Evolutionary conservation across 2,329 filamentous ascomycete genomes (phyloP).

Genomic region (Aspergillus udagawae): DNA sequence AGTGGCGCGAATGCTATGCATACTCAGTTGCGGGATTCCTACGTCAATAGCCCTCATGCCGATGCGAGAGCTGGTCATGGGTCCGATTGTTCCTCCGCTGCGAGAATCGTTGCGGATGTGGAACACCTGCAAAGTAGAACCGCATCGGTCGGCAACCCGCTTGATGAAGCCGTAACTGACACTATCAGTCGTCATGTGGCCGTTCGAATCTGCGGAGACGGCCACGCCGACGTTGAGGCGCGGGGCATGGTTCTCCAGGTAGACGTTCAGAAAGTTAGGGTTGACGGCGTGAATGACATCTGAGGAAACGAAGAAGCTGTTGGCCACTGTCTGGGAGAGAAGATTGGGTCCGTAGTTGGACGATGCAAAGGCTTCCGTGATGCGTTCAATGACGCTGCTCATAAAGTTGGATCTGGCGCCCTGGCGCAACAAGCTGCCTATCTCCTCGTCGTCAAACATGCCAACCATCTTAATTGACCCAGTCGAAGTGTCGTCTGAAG

Average conservation of each 20-base stretch:
- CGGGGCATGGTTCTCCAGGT: slow-evolving; percentile 81
- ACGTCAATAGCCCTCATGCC: slow-evolving; percentile 82
- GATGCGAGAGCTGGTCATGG: slow-evolving; percentile 75
- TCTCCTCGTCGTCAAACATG: slow-evolving; percentile 97
- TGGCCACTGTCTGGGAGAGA: slow-evolving; percentile 78
- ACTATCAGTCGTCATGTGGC: slow-evolving; percentile 92
- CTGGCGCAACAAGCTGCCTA: slow-evolving; percentile 84
- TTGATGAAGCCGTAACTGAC: slow-evolving; percentile 78
- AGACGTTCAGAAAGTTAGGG: slow-evolving; percentile 83
- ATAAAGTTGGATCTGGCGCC: slow-evolving; percentile 89
- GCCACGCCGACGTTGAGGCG: slow-evolving; percentile 83
- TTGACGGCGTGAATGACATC: slow-evolving; percentile 94
- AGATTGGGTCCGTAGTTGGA: slow-evolving; percentile 49
- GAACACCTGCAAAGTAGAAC: slow-evolving; percentile 74
- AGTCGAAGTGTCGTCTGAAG: slow-evolving; percentile 48
- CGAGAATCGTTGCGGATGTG: slow-evolving; percentile 91
- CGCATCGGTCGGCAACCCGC: slow-evolving; percentile 70
- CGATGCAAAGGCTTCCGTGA: slow-evolving; percentile 61
- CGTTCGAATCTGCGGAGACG: slow-evolving; percentile 78
- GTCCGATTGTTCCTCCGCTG: slow-evolving; percentile 91
- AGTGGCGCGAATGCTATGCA: slow-evolving; percentile 89
- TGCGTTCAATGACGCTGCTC: slow-evolving; percentile 72
- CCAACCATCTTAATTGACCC: slow-evolving; percentile 81
- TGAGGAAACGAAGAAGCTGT: slow-evolving; percentile 85
- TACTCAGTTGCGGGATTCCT: slow-evolving; percentile 85